Evolutionary conservation across 306 rosid species (phyloP).

Genomic region (Crotalaria pallida): DNA sequence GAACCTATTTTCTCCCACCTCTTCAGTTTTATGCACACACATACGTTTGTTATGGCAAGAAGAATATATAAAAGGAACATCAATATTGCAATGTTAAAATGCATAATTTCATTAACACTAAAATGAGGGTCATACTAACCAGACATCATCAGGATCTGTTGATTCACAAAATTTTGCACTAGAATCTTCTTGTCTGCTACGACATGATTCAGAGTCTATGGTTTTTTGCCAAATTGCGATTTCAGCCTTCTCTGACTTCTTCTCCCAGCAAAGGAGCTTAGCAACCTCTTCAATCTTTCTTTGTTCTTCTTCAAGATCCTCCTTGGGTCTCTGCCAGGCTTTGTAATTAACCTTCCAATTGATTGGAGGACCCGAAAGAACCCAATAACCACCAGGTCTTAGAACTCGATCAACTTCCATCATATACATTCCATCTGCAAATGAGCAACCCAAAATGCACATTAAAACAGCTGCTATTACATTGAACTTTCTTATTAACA

Average conservation of each 20-base stretch:
- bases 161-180: slow-evolving; percentile 53
- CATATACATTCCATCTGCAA: slow-evolving; percentile 75
- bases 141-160: slow-evolving; percentile 57
- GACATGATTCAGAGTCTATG: slow-evolving; percentile 59
- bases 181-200: slow-evolving; percentile 58
- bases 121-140: slow-evolving; percentile 40
- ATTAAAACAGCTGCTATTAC: slow-evolving; percentile 11
- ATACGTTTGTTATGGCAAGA: background rate
- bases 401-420: slow-evolving; percentile 96
- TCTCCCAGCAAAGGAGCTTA: slow-evolving; percentile 95
- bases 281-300: slow-evolving; percentile 76
- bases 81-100: background rate
- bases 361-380: slow-evolving; percentile 95
- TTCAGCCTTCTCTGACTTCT: slow-evolving; percentile 75
- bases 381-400: slow-evolving; percentile 99
- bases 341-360: slow-evolving; percentile 75
- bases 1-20: background rate
- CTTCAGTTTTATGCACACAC: background rate
- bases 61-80: slow-evolving; percentile 2
- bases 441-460: slow-evolving; percentile 16
- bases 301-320: slow-evolving; percentile 83
- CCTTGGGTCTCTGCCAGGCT: slow-evolving; percentile 86
- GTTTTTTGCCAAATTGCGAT: slow-evolving; percentile 88
- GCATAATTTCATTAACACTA: background rate
- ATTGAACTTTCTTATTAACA: background rate